A percentile compares a stretch with the other conserved stretches of the same genome.
Conservation (phyloP, 371 early-diverging fungal species). For the Mortierella sp. region DNA sequence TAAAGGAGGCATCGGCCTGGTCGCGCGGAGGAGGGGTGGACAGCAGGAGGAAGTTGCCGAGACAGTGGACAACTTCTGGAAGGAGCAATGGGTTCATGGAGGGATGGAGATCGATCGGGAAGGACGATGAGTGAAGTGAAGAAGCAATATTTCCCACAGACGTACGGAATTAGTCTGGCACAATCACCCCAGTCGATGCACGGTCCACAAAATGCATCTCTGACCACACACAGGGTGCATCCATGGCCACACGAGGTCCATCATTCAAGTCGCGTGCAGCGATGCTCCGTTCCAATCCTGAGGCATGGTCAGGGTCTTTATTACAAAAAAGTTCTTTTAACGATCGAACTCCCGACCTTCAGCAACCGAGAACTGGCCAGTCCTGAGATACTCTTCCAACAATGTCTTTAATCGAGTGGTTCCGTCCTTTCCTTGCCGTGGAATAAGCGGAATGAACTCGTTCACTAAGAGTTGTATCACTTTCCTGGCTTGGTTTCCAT, state of each 20-base stretch:
- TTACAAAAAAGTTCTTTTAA: not conserved
- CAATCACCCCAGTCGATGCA: too few relatives aligned
- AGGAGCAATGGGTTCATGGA: not conserved
- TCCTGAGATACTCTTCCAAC: slow-evolving; percentile 20
- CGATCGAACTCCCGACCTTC: slow-evolving; percentile 22
- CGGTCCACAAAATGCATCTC: too few relatives aligned
- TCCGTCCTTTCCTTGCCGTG: slow-evolving; percentile 29
- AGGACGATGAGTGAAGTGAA: not conserved
- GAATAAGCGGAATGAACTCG: slow-evolving; percentile 37
- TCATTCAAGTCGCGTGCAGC: too few relatives aligned
- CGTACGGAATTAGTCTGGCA: too few relatives aligned
- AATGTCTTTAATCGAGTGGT: slow-evolving; percentile 24
- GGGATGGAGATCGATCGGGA: not conserved
- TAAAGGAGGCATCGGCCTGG: not conserved
- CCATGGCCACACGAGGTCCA: too few relatives aligned
- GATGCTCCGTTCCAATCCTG: too few relatives aligned
- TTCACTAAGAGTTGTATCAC: slow-evolving; percentile 10
- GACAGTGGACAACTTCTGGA: not conserved
- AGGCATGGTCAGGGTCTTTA: too few relatives aligned
- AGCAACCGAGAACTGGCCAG: slow-evolving; percentile 23
- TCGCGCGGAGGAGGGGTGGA: not conserved
- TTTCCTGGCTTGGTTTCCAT: slow-evolving; percentile 34
- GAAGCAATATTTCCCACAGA: not conserved
- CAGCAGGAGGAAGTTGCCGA: not conserved
- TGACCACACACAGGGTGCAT: too few relatives aligned